These are phyloP conservation scores for Blastocystis sp. DNA, from an alignment of 352 stramenopile genomes.

Conservation along the genomic window DNA sequence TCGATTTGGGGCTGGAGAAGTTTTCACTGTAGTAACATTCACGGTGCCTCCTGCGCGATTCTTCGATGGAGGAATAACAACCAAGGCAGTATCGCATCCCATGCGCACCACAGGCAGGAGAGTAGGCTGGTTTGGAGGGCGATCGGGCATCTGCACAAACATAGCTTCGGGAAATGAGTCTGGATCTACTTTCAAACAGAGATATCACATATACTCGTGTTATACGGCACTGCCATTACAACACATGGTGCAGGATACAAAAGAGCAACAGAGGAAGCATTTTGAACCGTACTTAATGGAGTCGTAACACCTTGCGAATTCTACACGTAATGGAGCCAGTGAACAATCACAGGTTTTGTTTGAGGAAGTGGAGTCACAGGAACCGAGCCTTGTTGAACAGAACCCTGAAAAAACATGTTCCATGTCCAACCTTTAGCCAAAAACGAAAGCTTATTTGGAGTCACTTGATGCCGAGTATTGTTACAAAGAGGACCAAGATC, in stretches of 20 bases:
- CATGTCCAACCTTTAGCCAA: slow-evolving; percentile 54
- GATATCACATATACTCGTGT: neutral
- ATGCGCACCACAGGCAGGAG: slow-evolving; percentile 57
- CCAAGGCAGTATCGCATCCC: slow-evolving; percentile 47
- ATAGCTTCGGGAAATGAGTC: slow-evolving; percentile 59
- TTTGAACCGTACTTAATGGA: slow-evolving; percentile 19
- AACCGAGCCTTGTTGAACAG: neutral
- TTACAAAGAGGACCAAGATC: slow-evolving; percentile 21
- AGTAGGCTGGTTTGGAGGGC: neutral
- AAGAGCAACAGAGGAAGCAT: slow-evolving; percentile 33
- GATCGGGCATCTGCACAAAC: slow-evolving; percentile 51
- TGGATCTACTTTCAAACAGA: neutral
- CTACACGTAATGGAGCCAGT: neutral
- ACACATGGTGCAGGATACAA: slow-evolving; percentile 56
- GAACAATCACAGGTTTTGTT: neutral
- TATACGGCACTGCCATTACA: slow-evolving; percentile 56
- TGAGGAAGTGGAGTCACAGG: neutral
- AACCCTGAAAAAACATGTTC: neutral
- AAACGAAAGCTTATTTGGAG: slow-evolving; percentile 42
- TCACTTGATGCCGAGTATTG: neutral
- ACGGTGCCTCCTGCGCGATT: neutral
- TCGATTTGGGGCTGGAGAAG: neutral
- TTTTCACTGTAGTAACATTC: neutral
- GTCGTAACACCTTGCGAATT: neutral
- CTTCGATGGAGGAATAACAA: slow-evolving; percentile 29